Evolutionary conservation across 2,329 filamentous ascomycete species (phyloP).

Genomic region (Plectosphaerella sp.): DNA sequence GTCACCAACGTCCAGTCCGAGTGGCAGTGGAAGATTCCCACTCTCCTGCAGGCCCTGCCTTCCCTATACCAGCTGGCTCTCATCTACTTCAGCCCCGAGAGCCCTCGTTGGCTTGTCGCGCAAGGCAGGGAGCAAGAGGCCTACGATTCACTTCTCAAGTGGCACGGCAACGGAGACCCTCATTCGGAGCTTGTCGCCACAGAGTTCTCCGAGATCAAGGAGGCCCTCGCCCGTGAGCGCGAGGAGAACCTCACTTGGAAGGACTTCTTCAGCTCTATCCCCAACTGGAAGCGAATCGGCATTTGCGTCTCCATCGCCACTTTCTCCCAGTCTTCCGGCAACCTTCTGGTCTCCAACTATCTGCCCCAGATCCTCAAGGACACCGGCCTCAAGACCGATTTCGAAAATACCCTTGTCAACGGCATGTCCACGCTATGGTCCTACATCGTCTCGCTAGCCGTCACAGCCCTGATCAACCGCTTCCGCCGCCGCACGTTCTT

Average conservation of each 20-base stretch:
- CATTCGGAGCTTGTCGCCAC: constrained; percentile 39
- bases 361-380: constrained; percentile 33
- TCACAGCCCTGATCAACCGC: constrained; percentile 29
- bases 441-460: constrained; percentile 32
- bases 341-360: constrained; percentile 37
- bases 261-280: constrained; percentile 31
- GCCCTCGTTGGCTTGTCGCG: constrained; percentile 52
- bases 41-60: constrained; percentile 45
- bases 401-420: constrained; percentile 35
- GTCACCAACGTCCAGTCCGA: constrained; percentile 15
- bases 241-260: constrained; percentile 37
- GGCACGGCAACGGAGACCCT: constrained; percentile 42
- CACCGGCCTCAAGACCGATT: constrained; percentile 28
- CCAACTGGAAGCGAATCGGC: constrained; percentile 33
- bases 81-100: constrained; percentile 51
- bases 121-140: constrained; percentile 46
- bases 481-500: constrained; percentile 34
- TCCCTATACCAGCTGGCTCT: constrained; percentile 34
- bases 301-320: constrained; percentile 34
- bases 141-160: constrained; percentile 42
- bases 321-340: constrained; percentile 35
- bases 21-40: constrained; percentile 50
- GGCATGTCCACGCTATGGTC: constrained; percentile 36
- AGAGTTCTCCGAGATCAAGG: constrained; percentile 45
- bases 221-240: constrained; percentile 38